Evolutionary conservation across 768 basidiomycete genomes (phyloP).

Genomic region (Tulasnella calospora): DNA sequence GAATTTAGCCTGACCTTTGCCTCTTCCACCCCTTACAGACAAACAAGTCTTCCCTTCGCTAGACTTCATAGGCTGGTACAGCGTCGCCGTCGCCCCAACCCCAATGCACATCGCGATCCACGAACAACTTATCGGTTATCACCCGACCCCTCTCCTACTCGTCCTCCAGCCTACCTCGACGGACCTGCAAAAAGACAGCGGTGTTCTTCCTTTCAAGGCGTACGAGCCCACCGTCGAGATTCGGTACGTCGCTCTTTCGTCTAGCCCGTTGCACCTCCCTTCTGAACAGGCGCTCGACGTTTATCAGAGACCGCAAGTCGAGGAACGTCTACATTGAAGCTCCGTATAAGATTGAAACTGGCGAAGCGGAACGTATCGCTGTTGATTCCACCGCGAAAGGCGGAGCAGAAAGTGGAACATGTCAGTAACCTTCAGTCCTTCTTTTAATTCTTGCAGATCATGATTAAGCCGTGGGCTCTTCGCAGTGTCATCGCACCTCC

Average conservation of each 20-base stretch:
- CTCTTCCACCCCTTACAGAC: slow-evolving; percentile 49
- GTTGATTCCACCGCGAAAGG: slow-evolving; percentile 93
- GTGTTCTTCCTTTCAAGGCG: slow-evolving; percentile 84
- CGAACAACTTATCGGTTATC: slow-evolving; percentile 83
- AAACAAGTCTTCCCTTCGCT: slow-evolving; percentile 98
- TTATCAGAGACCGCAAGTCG: slow-evolving; percentile 55
- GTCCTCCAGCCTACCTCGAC: slow-evolving; percentile 43
- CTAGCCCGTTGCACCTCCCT: neutral
- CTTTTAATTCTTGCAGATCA: neutral
- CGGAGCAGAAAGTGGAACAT: slow-evolving; percentile 72
- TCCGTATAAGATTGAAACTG: slow-evolving; percentile 86
- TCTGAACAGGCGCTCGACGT: slow-evolving; percentile 7
- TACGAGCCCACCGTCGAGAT: slow-evolving; percentile 90
- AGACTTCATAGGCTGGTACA: slow-evolving; percentile 98
- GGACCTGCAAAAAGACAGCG: slow-evolving; percentile 32
- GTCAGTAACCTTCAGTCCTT: slow-evolving; percentile 46
- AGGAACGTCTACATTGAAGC: slow-evolving; percentile 80
- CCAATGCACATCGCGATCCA: slow-evolving; percentile 75
- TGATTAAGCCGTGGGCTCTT: neutral
- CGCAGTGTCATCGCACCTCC: slow-evolving; percentile 83
- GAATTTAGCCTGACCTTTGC: neutral
- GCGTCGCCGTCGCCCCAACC: slow-evolving; percentile 69
- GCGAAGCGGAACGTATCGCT: slow-evolving; percentile 97
- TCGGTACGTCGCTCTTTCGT: slow-evolving; percentile 28
- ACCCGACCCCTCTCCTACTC: slow-evolving; percentile 85